phyloP scores from a whole-genome alignment of 768 basidiomycete genomes.

The Trametes cingulata region DNA sequence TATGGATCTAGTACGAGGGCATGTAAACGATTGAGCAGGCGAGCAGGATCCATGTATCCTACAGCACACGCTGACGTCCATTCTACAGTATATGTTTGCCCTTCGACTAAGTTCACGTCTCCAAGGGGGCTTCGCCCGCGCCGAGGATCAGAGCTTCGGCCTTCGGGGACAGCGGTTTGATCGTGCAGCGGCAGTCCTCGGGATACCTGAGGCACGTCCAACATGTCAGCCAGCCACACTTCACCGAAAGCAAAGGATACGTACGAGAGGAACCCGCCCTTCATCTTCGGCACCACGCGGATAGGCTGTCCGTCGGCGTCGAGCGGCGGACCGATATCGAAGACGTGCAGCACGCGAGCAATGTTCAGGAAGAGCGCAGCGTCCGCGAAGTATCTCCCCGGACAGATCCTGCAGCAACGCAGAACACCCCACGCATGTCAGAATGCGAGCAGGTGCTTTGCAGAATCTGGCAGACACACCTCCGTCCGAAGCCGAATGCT shows the following conservation, averaged over 20 bases:
- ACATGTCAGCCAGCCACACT: background rate
- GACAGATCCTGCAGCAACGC: constrained; percentile 13
- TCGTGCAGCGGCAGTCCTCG: constrained; percentile 19
- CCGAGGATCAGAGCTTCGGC: constrained; percentile 10
- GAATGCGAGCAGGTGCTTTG: background rate
- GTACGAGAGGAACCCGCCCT: constrained; percentile 17
- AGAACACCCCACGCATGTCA: background rate
- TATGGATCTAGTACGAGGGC: too few species aligned
- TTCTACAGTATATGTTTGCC: background rate
- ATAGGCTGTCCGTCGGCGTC: constrained; percentile 12
- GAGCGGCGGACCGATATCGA: constrained; percentile 17
- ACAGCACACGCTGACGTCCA: background rate
- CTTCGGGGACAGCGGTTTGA: constrained; percentile 16
- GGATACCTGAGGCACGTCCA: constrained; percentile 15
- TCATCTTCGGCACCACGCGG: constrained; percentile 15
- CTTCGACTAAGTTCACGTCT: background rate
- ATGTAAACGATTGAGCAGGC: too few species aligned
- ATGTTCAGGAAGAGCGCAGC: constrained; percentile 20
- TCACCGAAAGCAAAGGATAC: background rate
- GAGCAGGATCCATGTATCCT: too few species aligned
- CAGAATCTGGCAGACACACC: constrained; percentile 10
- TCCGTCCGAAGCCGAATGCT: constrained; percentile 31
- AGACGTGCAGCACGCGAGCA: constrained; percentile 19
- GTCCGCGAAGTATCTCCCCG: constrained; percentile 21
- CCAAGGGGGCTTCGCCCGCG: background rate